phyloP scores from a whole-genome alignment of 805 yeast genomes.

The Candida odintsovae region DNA sequence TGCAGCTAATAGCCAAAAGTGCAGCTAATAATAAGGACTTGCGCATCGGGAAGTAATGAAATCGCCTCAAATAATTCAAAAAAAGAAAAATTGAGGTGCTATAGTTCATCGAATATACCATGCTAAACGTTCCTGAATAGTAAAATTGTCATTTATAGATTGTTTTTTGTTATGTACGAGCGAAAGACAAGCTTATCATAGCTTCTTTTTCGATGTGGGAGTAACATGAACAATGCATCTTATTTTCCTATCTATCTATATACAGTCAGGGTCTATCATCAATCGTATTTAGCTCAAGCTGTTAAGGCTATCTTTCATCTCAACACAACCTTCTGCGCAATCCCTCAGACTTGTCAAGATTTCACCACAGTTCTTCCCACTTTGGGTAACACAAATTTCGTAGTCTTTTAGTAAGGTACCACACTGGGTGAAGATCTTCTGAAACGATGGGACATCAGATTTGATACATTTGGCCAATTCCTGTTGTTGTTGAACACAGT shows the following conservation, averaged over 20 bases:
- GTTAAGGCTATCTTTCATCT: conserved; percentile 18
- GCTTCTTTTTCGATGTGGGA: too few relatives aligned
- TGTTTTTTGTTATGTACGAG: too few relatives aligned
- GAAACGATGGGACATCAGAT: conserved; percentile 61
- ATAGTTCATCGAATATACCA: too few relatives aligned
- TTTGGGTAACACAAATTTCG: conserved; percentile 55
- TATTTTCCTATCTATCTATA: background rate
- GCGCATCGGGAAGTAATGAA: too few relatives aligned
- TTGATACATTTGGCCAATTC: conserved; percentile 59
- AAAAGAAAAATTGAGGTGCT: too few relatives aligned
- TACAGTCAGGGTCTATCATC: background rate
- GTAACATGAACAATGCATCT: too few relatives aligned
- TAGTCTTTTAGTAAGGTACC: conserved; percentile 51
- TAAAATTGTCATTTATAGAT: too few relatives aligned
- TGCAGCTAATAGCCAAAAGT: too few relatives aligned
- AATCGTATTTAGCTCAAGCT: background rate
- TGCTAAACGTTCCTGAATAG: too few relatives aligned
- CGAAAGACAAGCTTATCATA: too few relatives aligned
- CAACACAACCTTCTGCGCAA: conserved; percentile 47
- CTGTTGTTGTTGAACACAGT: conserved; percentile 52
- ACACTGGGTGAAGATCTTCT: conserved; percentile 60
- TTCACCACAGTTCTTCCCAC: conserved; percentile 46
- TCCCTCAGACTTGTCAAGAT: conserved; percentile 51
- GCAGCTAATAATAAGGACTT: too few relatives aligned
- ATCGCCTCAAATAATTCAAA: too few relatives aligned